Evolutionary conservation across 371 early-diverging fungal genomes (phyloP).

Genomic region (Phascolomyces articulosus): DNA sequence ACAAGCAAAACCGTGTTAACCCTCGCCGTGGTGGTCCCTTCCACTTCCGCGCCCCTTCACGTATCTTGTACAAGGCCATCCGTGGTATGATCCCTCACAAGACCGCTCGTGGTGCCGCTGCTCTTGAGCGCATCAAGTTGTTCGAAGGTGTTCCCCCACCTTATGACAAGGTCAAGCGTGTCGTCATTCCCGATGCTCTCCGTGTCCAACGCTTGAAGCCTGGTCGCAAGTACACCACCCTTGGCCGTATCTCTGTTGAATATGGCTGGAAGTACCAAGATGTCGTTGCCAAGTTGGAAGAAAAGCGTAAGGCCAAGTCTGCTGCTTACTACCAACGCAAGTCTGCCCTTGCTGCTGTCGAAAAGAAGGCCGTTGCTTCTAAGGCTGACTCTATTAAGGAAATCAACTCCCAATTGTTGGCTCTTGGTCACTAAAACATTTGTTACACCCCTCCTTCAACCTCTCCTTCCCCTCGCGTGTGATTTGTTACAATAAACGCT

Average conservation of each 20-base stretch:
- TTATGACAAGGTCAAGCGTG: conserved; percentile 95
- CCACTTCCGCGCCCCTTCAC: conserved; percentile 99
- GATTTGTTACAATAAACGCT: conserved; percentile 1
- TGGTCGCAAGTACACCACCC: conserved; percentile 95
- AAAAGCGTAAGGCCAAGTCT: conserved; percentile 95
- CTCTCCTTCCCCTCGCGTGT: neutral
- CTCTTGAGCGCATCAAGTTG: conserved; percentile 96
- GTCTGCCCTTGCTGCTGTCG: conserved; percentile 47
- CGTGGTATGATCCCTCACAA: conserved; percentile 99
- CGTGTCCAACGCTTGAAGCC: conserved; percentile 97
- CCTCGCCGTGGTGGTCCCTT: conserved; percentile 95
- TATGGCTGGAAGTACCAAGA: conserved; percentile 99
- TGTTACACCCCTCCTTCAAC: neutral
- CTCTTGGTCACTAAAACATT: conserved; percentile 61
- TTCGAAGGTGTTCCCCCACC: conserved; percentile 99
- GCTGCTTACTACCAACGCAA: conserved; percentile 93
- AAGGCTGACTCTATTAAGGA: conserved; percentile 55
- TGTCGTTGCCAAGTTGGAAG: conserved; percentile 94
- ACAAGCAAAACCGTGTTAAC: conserved; percentile 99
- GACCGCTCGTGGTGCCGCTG: conserved; percentile 97
- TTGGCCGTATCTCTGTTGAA: conserved; percentile 94
- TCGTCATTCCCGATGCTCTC: conserved; percentile 97
- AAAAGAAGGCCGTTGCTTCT: conserved; percentile 53
- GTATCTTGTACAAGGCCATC: conserved; percentile 97
- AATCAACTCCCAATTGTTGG: conserved; percentile 48